Evolutionary conservation across 495 filamentous ascomycete genomes (phyloP), one percentile per base, ranked within the genome.

Genomic region (Hyaloscypha hepaticicola): DNA sequence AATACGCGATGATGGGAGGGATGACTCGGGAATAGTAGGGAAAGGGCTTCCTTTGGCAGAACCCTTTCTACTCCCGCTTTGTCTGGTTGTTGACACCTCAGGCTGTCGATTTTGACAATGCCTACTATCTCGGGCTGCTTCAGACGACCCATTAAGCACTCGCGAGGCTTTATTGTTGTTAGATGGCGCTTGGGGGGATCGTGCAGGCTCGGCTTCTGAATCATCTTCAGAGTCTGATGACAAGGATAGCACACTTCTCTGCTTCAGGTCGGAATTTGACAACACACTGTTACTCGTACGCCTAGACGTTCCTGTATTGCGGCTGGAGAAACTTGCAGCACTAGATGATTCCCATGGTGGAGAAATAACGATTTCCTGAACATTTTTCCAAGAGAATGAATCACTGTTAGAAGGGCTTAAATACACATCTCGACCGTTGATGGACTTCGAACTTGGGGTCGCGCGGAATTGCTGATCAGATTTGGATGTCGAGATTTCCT

Each of bases 141-240:
- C 19, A 19, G 58, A 48, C 27, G n/a, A n/a, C 14, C 55, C 55
- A 25, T 61, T 70, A 5, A 52, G 29, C 8, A 63, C 26, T 38
- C 58, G 25, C 7, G 56, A 65, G 9, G 63, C 50, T 45, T 55
- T 49, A 28, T 60, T 22, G 31, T 38, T 27, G 3, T 33, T 50
- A 22, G 28, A 41, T 55, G 53, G 53, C 14, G 7, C 24, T 4
- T 16, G 19, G 3, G 61, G 26, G 24, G 61, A 31, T 22, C 38
- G 8, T 5, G 50, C 53, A 14, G 34, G 55, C 38, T 64, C 61
- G 2, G 5, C 3, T 26, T 61, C 59, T 5, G 59, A 61, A 61
- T 72, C 70, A 21, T 59, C 66, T 34, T 70, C 70, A 12, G 67
- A 69, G 53, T 69, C 70, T 11, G 70, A 72, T 21, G 68, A 72